phyloP scores from a whole-genome alignment of 495 filamentous ascomycete species.

The Podospora appendiculata region DNA sequence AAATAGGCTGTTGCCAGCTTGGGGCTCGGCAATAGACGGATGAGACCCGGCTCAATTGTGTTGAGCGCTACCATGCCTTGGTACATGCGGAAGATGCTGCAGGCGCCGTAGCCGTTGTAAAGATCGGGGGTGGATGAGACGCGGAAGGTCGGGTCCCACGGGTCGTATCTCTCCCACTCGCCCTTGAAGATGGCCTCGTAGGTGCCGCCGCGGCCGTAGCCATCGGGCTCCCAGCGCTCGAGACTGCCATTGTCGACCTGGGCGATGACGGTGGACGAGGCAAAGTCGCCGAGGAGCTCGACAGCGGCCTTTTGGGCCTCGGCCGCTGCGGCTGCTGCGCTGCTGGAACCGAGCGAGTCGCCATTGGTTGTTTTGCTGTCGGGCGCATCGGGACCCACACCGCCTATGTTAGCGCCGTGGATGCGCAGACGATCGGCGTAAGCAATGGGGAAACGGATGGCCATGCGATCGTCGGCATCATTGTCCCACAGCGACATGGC shows the following conservation, averaged over 20 bases:
- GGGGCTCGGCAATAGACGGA: constrained; percentile 77
- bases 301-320: constrained; percentile 21
- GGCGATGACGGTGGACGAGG: constrained; percentile 43
- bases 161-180: constrained; percentile 79
- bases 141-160: constrained; percentile 73
- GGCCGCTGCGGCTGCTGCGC: constrained; percentile 2
- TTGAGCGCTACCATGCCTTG: constrained; percentile 85
- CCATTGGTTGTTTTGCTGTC: constrained; percentile 20
- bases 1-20: constrained; percentile 78
- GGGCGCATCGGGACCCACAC: constrained; percentile 20
- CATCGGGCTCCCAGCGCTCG: constrained; percentile 83
- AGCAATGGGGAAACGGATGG: constrained; percentile 55
- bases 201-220: constrained; percentile 63
- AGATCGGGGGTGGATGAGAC: constrained; percentile 67
- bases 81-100: constrained; percentile 83
- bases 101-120: constrained; percentile 81
- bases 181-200: constrained; percentile 72
- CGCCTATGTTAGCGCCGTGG: constrained; percentile 36
- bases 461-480: constrained; percentile 51
- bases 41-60: constrained; percentile 69
- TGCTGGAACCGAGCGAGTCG: constrained; percentile 2
- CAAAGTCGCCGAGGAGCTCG: constrained; percentile 36
- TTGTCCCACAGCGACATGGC: constrained; percentile 81
- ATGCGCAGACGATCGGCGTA: constrained; percentile 87
- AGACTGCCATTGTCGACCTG: constrained; percentile 83